Base-by-base conservation (phyloP, 495 filamentous ascomycete genomes). In the Neurospora sp. region DNA sequence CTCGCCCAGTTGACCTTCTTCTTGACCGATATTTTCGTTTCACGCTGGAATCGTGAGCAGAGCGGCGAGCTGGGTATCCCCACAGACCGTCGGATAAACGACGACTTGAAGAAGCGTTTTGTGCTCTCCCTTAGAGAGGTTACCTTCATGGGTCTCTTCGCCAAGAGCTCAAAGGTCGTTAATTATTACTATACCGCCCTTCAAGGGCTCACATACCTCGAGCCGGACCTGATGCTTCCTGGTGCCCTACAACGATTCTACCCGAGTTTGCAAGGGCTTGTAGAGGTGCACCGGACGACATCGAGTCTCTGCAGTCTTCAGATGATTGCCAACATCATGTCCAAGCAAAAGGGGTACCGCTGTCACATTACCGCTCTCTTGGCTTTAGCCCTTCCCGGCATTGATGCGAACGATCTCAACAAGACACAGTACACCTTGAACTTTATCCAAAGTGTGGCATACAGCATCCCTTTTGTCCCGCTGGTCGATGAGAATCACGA, bases 81-180 rank as follows among this genome's bases (percentile, higher is more conserved):
- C 4, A 78, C 86, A 37, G 93, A 96, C 44, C 88, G 96, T 71
- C 89, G 83, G 73, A 89, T 99, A 69, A 97, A 88, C 73, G 88
- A 90, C 70, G 88, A 89, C 38, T 77, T 99, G 70, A 97, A 95
- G 85, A 88, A 85, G 75, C 89, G 96, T 41, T 98, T 99, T 79
- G 96, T 99, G 41, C 83, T 97, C 69, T 93, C 94, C 77, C 78
- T 99, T 73, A 89, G 91, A 77, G 96, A 98, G 72, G 96, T 98
- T 48, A 92, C 93, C 37, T 99, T 97, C 81, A 98, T 98, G 96
- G 96, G 96, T 31, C 93, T 99, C 69, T 99, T 97, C 78, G 90
- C 94, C 41, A 99, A 99, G 83, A 96, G 94, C 82, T 89, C 89
- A 68, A 92, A 92, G 44, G 92, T 95, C 2, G 92, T 98, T 84